These are phyloP conservation scores for Thelonectria olida DNA, from an alignment of 2,329 filamentous ascomycete species.

Conservation along the genomic window DNA sequence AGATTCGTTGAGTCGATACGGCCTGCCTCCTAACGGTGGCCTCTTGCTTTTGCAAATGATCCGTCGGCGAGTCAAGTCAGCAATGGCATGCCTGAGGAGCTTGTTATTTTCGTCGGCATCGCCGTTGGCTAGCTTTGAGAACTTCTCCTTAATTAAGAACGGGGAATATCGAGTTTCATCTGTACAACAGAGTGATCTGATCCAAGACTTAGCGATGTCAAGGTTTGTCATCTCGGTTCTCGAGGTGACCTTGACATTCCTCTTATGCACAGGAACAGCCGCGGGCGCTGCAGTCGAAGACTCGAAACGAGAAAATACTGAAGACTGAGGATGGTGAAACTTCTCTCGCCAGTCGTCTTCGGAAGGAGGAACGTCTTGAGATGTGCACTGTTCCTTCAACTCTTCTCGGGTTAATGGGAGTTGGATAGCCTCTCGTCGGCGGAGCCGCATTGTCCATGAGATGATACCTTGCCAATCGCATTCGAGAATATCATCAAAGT, in stretches of 20 bases:
- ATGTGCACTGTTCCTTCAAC: constrained; percentile 54
- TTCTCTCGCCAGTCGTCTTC: constrained; percentile 62
- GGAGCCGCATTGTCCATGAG: constrained; percentile 70
- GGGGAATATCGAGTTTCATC: constrained; percentile 58
- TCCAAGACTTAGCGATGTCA: constrained; percentile 65
- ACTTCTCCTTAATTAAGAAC: constrained; percentile 58
- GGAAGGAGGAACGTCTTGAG: constrained; percentile 47
- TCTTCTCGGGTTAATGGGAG: constrained; percentile 58
- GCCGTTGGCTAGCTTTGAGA: constrained; percentile 57
- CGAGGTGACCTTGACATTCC: constrained; percentile 3
- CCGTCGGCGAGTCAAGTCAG: constrained; percentile 57
- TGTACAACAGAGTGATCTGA: constrained; percentile 67
- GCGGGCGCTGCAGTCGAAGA: constrained; percentile 60
- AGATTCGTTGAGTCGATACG: constrained; percentile 70
- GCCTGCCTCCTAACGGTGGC: constrained; percentile 65
- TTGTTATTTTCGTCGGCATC: constrained; percentile 51
- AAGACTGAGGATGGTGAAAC: constrained; percentile 64
- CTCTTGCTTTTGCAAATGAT: constrained; percentile 70
- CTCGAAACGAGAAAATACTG: constrained; percentile 66
- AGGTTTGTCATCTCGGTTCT: constrained; percentile 41
- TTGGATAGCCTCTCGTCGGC: constrained; percentile 54
- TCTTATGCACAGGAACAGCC: constrained; percentile 42
- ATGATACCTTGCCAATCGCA: constrained; percentile 77
- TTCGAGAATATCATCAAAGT: constrained; percentile 69
- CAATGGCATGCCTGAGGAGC: constrained; percentile 59